These are phyloP conservation scores for Thoreauomyces humboldtii DNA, from an alignment of 192 early-diverging fungal genomes.

Conservation along the genomic window DNA sequence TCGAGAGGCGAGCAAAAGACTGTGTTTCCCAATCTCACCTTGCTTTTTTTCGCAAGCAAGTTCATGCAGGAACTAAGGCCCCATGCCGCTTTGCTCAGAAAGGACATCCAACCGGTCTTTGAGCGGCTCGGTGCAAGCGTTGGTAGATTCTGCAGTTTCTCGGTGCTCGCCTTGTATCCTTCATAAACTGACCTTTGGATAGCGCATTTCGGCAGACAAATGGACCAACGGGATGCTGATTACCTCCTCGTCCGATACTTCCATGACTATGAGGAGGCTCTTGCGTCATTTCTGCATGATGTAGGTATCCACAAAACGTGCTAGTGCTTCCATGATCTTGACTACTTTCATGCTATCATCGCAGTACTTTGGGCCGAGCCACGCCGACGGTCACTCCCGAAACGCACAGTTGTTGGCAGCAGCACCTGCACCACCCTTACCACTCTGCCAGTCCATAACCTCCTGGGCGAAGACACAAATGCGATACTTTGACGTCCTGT, in stretches of 20 bases:
- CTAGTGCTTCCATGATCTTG: no score
- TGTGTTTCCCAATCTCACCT: no score
- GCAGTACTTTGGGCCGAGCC: no score
- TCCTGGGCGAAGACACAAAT: no score
- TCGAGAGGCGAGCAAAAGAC: not conserved
- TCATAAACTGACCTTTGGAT: no score
- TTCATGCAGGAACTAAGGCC: conserved; percentile 7
- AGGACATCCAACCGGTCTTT: conserved; percentile 7
- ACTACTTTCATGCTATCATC: no score
- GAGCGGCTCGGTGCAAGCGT: conserved; percentile 5
- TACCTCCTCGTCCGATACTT: conserved; percentile 17
- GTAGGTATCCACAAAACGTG: conserved; percentile 1
- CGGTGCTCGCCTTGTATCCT: no score
- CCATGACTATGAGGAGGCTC: conserved; percentile 1
- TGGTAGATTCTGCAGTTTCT: conserved; percentile 3
- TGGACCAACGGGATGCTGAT: not conserved
- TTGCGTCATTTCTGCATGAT: conserved; percentile 12
- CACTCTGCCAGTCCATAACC: no score
- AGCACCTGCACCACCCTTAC: no score
- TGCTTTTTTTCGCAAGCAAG: conserved; percentile 6
- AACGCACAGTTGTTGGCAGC: no score
- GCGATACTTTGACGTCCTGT: conserved; percentile 17
- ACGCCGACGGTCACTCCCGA: no score
- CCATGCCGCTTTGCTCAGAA: not conserved
- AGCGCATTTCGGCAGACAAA: not conserved